Percentiles rank a stretch among this genome's conserved stretches.
phyloP scores from a whole-genome alignment of 2,329 filamentous ascomycete species.

The Talaromyces sp. region DNA sequence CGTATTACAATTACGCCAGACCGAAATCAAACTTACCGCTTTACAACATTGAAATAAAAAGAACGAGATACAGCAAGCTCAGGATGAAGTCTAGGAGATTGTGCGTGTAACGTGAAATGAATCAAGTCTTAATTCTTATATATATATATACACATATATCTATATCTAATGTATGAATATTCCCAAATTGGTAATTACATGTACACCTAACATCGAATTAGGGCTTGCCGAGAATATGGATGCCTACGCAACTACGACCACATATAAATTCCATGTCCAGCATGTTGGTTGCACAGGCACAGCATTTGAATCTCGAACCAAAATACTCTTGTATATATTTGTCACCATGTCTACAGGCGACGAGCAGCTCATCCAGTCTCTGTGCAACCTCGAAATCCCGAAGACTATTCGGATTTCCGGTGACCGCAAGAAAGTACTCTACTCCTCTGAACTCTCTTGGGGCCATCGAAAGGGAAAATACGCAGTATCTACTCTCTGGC shows the following conservation, averaged over 20 bases:
- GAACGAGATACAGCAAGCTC: neutral
- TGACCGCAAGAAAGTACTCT: conserved; percentile 1
- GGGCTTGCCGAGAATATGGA: neutral
- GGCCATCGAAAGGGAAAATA: conserved; percentile 1
- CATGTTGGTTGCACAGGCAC: neutral
- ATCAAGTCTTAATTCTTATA: too few relatives aligned
- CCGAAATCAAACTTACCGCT: too few relatives aligned
- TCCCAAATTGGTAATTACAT: neutral
- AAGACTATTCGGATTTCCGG: neutral
- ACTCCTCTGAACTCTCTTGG: conserved; percentile 2
- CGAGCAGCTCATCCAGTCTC: conserved; percentile 1
- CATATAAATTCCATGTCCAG: neutral
- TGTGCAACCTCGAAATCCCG: conserved; percentile 3
- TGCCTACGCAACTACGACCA: neutral
- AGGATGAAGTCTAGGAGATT: neutral
- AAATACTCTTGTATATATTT: neutral
- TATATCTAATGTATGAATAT: neutral
- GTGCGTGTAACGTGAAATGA: neutral
- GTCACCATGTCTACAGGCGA: neutral
- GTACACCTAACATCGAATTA: too few relatives aligned
- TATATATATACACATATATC: too few relatives aligned
- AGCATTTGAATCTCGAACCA: neutral
- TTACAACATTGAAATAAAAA: too few relatives aligned
- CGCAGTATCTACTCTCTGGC: conserved; percentile 9
- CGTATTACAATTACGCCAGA: neutral